Percentiles rank a stretch among this genome's conserved stretches.
phyloP scores from a whole-genome alignment of 2,329 filamentous ascomycete species.

The Capronia coronata region DNA sequence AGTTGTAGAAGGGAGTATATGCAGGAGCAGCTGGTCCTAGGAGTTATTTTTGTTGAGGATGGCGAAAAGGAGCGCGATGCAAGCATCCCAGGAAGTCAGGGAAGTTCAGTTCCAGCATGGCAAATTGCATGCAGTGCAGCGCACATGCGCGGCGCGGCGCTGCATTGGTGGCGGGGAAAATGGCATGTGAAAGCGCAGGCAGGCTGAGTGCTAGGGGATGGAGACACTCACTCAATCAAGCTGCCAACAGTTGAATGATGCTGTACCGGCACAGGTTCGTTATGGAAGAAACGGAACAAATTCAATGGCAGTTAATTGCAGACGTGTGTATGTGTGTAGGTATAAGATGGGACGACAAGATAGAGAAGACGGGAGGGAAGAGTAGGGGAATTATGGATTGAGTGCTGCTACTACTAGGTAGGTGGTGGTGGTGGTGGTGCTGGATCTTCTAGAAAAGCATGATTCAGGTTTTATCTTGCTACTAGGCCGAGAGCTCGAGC shows the following conservation, averaged over 20 bases:
- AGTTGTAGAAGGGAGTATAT: not conserved
- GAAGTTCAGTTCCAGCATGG: too few species aligned
- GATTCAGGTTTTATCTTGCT: too few species aligned
- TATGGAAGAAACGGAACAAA: too few species aligned
- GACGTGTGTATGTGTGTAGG: too few species aligned
- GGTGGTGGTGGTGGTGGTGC: too few species aligned
- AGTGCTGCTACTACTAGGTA: too few species aligned
- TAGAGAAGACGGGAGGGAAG: too few species aligned
- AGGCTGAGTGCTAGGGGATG: not conserved
- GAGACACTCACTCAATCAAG: not conserved
- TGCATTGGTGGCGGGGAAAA: not conserved
- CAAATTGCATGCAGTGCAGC: not conserved
- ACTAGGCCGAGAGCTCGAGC: too few species aligned
- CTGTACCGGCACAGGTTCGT: not conserved
- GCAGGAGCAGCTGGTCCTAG: not conserved
- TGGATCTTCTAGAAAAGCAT: too few species aligned
- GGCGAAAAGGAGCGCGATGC: not conserved
- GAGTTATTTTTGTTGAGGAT: conserved; percentile 2
- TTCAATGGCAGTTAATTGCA: too few species aligned
- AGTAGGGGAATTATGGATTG: too few species aligned
- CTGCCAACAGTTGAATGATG: not conserved
- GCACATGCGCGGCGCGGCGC: not conserved
- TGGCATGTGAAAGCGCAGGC: conserved; percentile 3
- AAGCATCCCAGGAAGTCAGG: not conserved
- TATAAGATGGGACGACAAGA: too few species aligned